Evolutionary conservation across 805 yeast species (phyloP).

Genomic region (Lachancea lanzarotensis): DNA sequence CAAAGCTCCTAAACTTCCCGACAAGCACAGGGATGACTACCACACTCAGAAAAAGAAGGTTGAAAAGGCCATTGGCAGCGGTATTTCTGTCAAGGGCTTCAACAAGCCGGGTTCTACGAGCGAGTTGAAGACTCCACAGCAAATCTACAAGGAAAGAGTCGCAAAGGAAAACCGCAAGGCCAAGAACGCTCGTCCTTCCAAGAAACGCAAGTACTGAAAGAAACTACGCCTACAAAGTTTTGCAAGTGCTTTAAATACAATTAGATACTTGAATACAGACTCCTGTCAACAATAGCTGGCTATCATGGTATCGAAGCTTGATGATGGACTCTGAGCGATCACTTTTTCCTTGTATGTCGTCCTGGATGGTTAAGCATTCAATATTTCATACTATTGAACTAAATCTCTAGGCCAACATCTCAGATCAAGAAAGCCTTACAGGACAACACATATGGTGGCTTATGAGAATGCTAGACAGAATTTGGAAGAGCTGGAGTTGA

Average conservation of each 20-base stretch:
- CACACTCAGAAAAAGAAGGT: conserved; percentile 76
- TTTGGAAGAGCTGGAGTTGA: conserved; percentile 61
- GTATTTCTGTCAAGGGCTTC: conserved; percentile 63
- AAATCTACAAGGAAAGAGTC: conserved; percentile 72
- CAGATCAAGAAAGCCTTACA: background rate
- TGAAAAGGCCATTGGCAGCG: conserved; percentile 69
- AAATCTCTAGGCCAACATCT: no score
- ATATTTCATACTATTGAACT: no score
- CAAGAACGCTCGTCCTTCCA: conserved; percentile 78
- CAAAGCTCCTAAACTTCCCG: conserved; percentile 87
- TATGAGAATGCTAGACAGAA: conserved; percentile 35
- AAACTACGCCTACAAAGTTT: background rate
- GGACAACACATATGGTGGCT: background rate
- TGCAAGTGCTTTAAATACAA: no score
- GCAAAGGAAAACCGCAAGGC: conserved; percentile 64
- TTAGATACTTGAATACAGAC: no score
- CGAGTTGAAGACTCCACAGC: conserved; percentile 63
- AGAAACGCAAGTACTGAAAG: conserved; percentile 32
- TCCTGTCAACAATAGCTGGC: no score
- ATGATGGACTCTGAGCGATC: no score
- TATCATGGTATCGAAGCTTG: no score
- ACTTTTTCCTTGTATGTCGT: no score
- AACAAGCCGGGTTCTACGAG: conserved; percentile 34
- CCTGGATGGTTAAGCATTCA: no score
- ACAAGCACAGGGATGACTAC: conserved; percentile 81